Percentiles rank a stretch among this genome's conserved stretches.
These are phyloP conservation scores for Talaromyces islandicus DNA, from an alignment of 2,329 filamentous ascomycete species.

Conservation along the genomic window DNA sequence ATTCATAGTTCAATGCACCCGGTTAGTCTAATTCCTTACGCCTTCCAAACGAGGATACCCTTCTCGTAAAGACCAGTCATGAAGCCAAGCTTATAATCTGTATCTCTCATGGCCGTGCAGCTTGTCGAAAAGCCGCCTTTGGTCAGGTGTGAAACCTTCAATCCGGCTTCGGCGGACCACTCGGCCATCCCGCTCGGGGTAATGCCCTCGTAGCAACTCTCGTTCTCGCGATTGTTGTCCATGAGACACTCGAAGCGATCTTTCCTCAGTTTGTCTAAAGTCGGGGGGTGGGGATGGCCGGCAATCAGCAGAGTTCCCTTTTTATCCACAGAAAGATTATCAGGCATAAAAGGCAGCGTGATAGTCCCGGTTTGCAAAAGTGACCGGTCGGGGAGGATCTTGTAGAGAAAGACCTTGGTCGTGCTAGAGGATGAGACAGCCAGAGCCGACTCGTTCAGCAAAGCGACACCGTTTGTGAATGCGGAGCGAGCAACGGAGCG, in stretches of 20 bases:
- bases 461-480: conserved; percentile 13
- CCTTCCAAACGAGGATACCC: conserved; percentile 13
- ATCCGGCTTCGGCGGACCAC: not conserved
- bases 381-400: conserved; percentile 1
- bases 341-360: conserved; percentile 10
- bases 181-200: not conserved
- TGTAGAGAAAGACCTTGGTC: not conserved
- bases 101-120: conserved; percentile 12
- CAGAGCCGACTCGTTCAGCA: conserved; percentile 10
- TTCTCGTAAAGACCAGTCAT: conserved; percentile 13
- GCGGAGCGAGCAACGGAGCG: conserved; percentile 11
- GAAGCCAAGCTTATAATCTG: conserved; percentile 10
- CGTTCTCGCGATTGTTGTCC: not conserved
- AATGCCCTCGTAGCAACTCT: not conserved
- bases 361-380: not conserved
- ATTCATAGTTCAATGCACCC: not conserved
- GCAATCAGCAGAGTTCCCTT: conserved; percentile 12
- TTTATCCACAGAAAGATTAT: conserved; percentile 12
- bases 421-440: conserved; percentile 10
- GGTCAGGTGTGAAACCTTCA: not conserved
- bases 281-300: conserved; percentile 12
- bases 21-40: not conserved
- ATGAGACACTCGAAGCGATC: conserved; percentile 4
- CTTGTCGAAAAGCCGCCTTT: conserved; percentile 6
- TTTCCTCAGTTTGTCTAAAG: conserved; percentile 3